These are phyloP conservation scores for Fusarium pseudonygamai DNA, from an alignment of 2,329 filamentous ascomycete genomes.

Conservation along the genomic window DNA sequence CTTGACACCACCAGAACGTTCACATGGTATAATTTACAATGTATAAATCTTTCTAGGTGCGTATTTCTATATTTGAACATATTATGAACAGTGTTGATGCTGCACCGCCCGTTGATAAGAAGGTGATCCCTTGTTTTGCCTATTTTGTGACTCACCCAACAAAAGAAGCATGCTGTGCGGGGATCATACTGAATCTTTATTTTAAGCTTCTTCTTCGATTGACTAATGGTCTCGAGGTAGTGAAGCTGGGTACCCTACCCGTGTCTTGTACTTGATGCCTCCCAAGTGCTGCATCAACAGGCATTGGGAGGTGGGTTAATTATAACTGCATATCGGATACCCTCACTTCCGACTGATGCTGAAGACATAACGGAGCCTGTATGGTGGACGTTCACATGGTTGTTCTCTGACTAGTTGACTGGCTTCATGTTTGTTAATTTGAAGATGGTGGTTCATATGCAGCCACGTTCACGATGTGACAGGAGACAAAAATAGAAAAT, in stretches of 20 bases:
- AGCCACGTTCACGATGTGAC: slow-evolving; percentile 12
- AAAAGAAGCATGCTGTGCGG: slow-evolving; percentile 34
- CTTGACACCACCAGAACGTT: not conserved
- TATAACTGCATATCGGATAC: not conserved
- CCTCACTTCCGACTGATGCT: not conserved
- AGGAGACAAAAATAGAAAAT: slow-evolving; percentile 35
- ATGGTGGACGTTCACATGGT: not conserved
- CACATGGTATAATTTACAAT: slow-evolving; percentile 19
- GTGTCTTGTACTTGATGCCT: not conserved
- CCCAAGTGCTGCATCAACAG: not conserved
- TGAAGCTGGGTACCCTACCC: slow-evolving; percentile 1
- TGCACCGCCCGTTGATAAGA: not conserved
- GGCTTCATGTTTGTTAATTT: not conserved
- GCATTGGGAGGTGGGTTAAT: not conserved
- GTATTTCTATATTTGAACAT: not conserved
- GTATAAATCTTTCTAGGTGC: not conserved
- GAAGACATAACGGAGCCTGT: not conserved
- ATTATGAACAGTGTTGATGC: not conserved
- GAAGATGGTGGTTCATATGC: not conserved
- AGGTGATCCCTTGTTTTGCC: not conserved
- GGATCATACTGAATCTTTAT: not conserved
- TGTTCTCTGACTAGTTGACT: not conserved
- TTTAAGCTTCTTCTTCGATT: not conserved
- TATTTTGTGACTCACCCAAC: not conserved
- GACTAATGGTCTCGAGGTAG: not conserved